Evolutionary conservation across 106 monocot genomes (phyloP).

Genomic region (Dioscorea zingiberensis): DNA sequence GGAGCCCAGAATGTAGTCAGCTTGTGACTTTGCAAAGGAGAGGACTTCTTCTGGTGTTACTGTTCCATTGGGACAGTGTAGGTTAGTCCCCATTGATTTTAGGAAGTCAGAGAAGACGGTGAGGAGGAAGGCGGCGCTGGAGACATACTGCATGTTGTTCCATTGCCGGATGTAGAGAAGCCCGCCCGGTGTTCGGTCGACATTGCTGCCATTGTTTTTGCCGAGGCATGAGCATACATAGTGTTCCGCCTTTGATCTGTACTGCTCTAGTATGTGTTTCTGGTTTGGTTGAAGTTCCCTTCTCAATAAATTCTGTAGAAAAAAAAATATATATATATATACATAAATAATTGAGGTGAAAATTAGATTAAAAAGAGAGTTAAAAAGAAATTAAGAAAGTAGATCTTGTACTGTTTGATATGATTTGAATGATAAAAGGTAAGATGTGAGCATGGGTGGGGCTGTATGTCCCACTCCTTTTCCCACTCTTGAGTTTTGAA

Average conservation of each 20-base stretch:
- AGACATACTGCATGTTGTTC: constrained; percentile 94
- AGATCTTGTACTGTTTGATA: too few species aligned
- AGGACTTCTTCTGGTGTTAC: constrained; percentile 21
- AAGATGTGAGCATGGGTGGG: too few species aligned
- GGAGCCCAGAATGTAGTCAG: constrained; percentile 68
- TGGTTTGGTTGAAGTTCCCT: constrained; percentile 14
- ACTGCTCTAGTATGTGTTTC: constrained; percentile 30
- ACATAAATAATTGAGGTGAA: too few species aligned
- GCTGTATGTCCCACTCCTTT: too few species aligned
- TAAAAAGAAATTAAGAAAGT: too few species aligned
- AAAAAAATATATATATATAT: too few species aligned
- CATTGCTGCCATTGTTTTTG: constrained; percentile 61
- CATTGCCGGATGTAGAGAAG: constrained; percentile 71
- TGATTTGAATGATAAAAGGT: too few species aligned
- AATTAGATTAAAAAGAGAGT: too few species aligned
- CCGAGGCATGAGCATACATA: constrained; percentile 74
- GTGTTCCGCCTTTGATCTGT: constrained; percentile 58
- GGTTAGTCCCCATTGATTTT: not conserved
- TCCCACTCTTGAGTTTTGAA: too few species aligned
- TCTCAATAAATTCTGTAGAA: constrained; percentile 24
- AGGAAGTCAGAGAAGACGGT: constrained; percentile 68
- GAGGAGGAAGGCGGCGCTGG: constrained; percentile 62
- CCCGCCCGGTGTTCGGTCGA: constrained; percentile 57
- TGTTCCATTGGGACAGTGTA: constrained; percentile 30
- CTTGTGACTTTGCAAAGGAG: constrained; percentile 33